phyloP scores from a whole-genome alignment of 2,329 filamentous ascomycete species.

The Aspergillus brunneoviolaceus region DNA sequence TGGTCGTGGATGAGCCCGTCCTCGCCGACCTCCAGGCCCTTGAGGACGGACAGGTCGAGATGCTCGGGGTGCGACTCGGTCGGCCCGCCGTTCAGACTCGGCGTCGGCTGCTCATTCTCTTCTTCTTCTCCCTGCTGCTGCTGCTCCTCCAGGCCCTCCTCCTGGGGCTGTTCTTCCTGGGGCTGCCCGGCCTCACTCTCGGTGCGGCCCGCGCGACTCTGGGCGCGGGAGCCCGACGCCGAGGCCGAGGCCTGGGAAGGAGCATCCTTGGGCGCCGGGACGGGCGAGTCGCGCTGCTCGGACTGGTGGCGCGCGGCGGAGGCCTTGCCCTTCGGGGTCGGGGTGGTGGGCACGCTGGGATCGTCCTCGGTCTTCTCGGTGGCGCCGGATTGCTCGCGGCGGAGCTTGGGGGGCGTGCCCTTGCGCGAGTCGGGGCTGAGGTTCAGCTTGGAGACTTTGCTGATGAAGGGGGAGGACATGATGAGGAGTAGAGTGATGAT shows the following conservation, averaged over 20 bases:
- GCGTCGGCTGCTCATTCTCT: not conserved
- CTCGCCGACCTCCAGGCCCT: constrained; percentile 42
- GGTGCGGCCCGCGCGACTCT: not conserved
- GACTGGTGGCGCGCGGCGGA: constrained; percentile 2
- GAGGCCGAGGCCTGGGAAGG: constrained; percentile 32
- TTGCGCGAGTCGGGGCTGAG: constrained; percentile 16
- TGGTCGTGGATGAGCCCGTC: constrained; percentile 39
- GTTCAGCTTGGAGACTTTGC: constrained; percentile 6
- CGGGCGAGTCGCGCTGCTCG: constrained; percentile 27
- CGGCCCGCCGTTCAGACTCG: constrained; percentile 6
- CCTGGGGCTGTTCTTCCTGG: not conserved
- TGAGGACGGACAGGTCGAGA: constrained; percentile 37
- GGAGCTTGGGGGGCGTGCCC: constrained; percentile 26
- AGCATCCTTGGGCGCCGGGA: constrained; percentile 22
- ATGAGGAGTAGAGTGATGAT: not conserved
- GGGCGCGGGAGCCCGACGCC: constrained; percentile 16
- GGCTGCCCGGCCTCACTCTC: constrained; percentile 3
- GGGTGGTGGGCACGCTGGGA: not conserved
- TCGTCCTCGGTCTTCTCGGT: constrained; percentile 24
- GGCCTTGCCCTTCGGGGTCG: constrained; percentile 5
- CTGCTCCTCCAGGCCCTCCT: not conserved
- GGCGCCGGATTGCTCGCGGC: constrained; percentile 21
- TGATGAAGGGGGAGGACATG: constrained; percentile 1
- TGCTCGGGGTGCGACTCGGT: not conserved
- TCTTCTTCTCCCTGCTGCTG: not conserved